Percentiles rank a stretch among this genome's conserved stretches.
These are phyloP conservation scores for Clavispora vitiphila DNA, from an alignment of 805 yeast genomes.

Conservation along the genomic window DNA sequence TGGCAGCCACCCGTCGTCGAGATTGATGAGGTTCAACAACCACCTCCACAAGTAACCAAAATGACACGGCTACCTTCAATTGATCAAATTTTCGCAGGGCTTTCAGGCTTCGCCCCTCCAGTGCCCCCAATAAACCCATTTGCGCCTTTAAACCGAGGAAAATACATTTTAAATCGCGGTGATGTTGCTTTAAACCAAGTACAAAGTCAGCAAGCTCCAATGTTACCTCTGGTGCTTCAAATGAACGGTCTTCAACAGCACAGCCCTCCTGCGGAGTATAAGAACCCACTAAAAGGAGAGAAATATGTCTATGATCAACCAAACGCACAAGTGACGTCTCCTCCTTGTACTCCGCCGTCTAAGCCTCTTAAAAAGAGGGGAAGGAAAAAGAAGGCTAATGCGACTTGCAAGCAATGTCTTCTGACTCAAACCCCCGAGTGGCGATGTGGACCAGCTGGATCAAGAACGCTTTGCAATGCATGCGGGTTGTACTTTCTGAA, in stretches of 20 bases:
- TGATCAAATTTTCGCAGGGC: background rate
- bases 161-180: background rate
- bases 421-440: constrained; percentile 76
- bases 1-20: constrained; percentile 9
- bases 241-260: background rate
- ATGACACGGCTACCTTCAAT: background rate
- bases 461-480: constrained; percentile 82
- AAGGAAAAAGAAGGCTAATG: constrained; percentile 14
- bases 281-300: background rate
- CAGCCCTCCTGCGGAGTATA: background rate
- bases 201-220: background rate
- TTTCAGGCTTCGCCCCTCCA: background rate
- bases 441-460: constrained; percentile 86
- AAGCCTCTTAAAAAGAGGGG: constrained; percentile 13
- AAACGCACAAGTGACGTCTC: background rate
- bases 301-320: background rate
- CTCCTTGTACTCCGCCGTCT: background rate
- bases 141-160: background rate
- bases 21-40: background rate
- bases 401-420: constrained; percentile 14
- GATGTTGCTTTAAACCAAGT: background rate
- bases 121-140: background rate
- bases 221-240: background rate
- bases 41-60: background rate
- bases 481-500: constrained; percentile 79